Percentiles rank a stretch among this genome's conserved stretches.
phyloP scores from a whole-genome alignment of 2,329 filamentous ascomycete species.

The Xylaria sp. region DNA sequence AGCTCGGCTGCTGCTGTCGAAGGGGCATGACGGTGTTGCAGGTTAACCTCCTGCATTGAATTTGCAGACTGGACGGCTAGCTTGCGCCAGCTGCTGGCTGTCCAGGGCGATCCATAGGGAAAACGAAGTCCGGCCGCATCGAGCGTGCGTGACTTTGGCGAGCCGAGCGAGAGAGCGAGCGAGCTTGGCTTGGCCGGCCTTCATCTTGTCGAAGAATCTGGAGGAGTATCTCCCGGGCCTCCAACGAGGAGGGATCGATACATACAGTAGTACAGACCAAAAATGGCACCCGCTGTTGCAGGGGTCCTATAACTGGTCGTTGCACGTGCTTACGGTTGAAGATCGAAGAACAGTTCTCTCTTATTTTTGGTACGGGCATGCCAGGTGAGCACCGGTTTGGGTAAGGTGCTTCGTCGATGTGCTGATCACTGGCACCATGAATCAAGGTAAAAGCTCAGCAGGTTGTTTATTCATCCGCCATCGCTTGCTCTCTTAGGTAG shows the following conservation, averaged over 20 bases:
- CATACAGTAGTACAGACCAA: slow-evolving; percentile 3
- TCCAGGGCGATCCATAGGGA: slow-evolving; percentile 1
- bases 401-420: slow-evolving; percentile 8
- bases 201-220: slow-evolving; percentile 2
- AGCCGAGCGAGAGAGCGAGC: not conserved
- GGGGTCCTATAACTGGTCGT: slow-evolving; percentile 5
- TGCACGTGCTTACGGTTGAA: slow-evolving; percentile 7
- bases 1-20: slow-evolving; percentile 14
- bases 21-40: slow-evolving; percentile 19
- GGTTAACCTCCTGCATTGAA: slow-evolving; percentile 24
- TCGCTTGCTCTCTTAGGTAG: not conserved
- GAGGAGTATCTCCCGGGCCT: not conserved
- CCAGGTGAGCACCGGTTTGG: slow-evolving; percentile 15
- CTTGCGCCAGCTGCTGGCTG: slow-evolving; percentile 1
- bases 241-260: slow-evolving; percentile 1
- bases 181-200: not conserved
- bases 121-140: slow-evolving; percentile 9
- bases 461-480: not conserved
- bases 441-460: not conserved
- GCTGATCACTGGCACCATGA: not conserved
- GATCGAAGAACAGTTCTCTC: not conserved
- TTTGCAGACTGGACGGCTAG: slow-evolving; percentile 16
- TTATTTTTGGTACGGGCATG: slow-evolving; percentile 1
- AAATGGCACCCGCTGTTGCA: slow-evolving; percentile 13
- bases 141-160: slow-evolving; percentile 10